Conservation (phyloP, 2,329 filamentous ascomycete species). For the Reticulascus tulasneorum region DNA sequence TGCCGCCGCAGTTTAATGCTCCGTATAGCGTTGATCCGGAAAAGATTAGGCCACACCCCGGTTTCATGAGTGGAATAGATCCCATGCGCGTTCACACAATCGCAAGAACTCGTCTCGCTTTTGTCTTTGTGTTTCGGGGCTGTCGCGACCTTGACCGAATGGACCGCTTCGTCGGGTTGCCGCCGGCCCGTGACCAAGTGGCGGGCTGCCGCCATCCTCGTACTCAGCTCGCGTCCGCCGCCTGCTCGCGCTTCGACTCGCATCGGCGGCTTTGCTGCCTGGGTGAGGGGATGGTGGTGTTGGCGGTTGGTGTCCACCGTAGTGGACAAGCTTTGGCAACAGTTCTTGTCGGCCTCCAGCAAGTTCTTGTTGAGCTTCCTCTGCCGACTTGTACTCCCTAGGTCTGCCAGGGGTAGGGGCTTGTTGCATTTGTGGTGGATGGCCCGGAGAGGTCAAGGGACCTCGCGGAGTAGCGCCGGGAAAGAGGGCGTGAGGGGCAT, state of each 20-base stretch:
- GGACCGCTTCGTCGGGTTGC: conserved; percentile 60
- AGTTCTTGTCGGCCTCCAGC: conserved; percentile 90
- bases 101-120: conserved; percentile 93
- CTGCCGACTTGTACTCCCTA: conserved; percentile 90
- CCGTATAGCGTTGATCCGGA: too few relatives aligned
- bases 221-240: conserved; percentile 85
- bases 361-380: conserved; percentile 88
- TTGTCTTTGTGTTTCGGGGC: conserved; percentile 72
- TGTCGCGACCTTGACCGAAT: conserved; percentile 78
- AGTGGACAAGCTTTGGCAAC: conserved; percentile 90
- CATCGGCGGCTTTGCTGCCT: conserved; percentile 41
- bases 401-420: conserved; percentile 58
- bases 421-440: conserved; percentile 50
- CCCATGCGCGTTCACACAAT: conserved; percentile 88
- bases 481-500: conserved; percentile 46
- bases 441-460: conserved; percentile 73
- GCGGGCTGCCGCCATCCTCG: conserved; percentile 85
- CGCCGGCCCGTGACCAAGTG: conserved; percentile 70
- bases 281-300: conserved; percentile 80
- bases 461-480: conserved; percentile 60
- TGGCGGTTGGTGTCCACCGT: conserved; percentile 80
- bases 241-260: conserved; percentile 58
- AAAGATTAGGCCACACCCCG: too few relatives aligned
- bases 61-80: conserved; percentile 90
- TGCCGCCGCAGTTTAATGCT: too few relatives aligned